These are phyloP conservation scores for Colletotrichum simmondsii DNA, from an alignment of 2,329 filamentous ascomycete species.

Conservation along the genomic window DNA sequence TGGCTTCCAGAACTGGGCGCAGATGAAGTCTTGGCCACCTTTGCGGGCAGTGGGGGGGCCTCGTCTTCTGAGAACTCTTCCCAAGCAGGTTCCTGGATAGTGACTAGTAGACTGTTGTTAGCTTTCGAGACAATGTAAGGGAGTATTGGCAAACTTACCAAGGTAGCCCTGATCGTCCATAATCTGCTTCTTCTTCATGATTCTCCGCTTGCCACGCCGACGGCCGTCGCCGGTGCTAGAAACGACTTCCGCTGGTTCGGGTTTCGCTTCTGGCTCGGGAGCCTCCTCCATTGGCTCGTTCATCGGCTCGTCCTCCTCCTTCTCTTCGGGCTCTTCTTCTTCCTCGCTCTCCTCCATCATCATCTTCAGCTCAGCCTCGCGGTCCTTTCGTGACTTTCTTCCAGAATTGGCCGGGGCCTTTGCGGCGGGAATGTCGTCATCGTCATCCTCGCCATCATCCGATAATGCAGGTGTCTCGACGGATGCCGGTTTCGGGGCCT, in stretches of 20 bases:
- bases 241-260: slow-evolving; percentile 62
- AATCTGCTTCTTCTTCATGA: slow-evolving; percentile 88
- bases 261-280: slow-evolving; percentile 48
- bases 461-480: slow-evolving; percentile 55
- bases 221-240: slow-evolving; percentile 68
- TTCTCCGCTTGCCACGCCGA: slow-evolving; percentile 78
- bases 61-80: slow-evolving; percentile 96
- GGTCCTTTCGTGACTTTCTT: slow-evolving; percentile 65
- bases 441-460: slow-evolving; percentile 62
- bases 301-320: slow-evolving; percentile 52
- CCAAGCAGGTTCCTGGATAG: slow-evolving; percentile 85
- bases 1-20: slow-evolving; percentile 58
- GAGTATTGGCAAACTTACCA: slow-evolving; percentile 62
- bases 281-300: slow-evolving; percentile 55
- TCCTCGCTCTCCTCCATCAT: slow-evolving; percentile 83
- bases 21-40: slow-evolving; percentile 56
- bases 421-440: slow-evolving; percentile 59
- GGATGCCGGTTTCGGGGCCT: slow-evolving; percentile 11
- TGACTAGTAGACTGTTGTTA: slow-evolving; percentile 66
- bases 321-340: slow-evolving; percentile 69
- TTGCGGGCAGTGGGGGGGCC: slow-evolving; percentile 61
- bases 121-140: background rate
- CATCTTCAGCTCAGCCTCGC: slow-evolving; percentile 72
- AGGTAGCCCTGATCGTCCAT: slow-evolving; percentile 92
- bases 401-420: slow-evolving; percentile 44